Conservation (phyloP, 2,329 filamentous ascomycete genomes). For the Nemania sp. region DNA sequence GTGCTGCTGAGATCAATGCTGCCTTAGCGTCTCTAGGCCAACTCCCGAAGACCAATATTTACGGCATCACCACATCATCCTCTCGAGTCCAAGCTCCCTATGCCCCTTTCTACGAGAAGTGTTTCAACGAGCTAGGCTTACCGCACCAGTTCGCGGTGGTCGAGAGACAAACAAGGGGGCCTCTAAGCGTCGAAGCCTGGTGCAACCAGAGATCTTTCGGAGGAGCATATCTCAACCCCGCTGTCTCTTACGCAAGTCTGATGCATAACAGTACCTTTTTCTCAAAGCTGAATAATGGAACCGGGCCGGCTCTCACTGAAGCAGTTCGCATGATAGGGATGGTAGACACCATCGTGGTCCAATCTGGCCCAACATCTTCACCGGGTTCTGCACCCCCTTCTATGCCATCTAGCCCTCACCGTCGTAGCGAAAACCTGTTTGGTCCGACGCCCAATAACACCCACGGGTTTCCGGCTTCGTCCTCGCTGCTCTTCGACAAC, state of each 20-base stretch:
- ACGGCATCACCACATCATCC: conserved; percentile 73
- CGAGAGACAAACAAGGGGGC: conserved; percentile 67
- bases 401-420: conserved; percentile 52
- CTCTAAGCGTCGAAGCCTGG: conserved; percentile 69
- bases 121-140: conserved; percentile 81
- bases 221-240: conserved; percentile 78
- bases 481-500: conserved; percentile 74
- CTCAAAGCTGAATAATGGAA: conserved; percentile 51
- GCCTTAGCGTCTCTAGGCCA: conserved; percentile 79
- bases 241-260: conserved; percentile 63
- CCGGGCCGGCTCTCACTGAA: conserved; percentile 67
- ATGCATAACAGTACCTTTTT: conserved; percentile 60
- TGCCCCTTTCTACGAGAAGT: conserved; percentile 84
- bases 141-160: conserved; percentile 79
- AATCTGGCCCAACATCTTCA: conserved; percentile 48
- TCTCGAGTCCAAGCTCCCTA: conserved; percentile 68
- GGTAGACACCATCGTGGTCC: conserved; percentile 78
- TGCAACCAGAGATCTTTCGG: conserved; percentile 77
- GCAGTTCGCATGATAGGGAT: conserved; percentile 78
- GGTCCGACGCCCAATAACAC: conserved; percentile 11
- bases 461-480: conserved; percentile 50
- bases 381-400: conserved; percentile 51
- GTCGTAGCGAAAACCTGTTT: conserved; percentile 38
- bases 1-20: conserved; percentile 81
- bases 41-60: conserved; percentile 77